These are phyloP conservation scores for Phytophthora pluvialis DNA, from an alignment of 352 stramenopile genomes.

Conservation along the genomic window DNA sequence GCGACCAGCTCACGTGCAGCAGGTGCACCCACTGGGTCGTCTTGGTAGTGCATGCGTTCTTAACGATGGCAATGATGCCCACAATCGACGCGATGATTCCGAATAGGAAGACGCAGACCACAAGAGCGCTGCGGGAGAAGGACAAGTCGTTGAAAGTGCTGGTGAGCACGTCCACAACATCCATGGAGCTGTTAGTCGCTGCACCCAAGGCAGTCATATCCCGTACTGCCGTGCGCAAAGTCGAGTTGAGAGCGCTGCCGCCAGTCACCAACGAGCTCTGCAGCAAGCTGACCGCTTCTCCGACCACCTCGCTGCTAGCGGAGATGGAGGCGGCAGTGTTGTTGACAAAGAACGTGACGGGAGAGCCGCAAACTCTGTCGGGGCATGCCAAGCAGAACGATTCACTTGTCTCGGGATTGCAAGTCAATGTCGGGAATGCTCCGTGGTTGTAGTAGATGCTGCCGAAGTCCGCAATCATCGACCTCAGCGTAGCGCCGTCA, in stretches of 20 bases:
- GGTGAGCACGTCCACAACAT: slow-evolving; percentile 62
- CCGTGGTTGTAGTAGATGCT: slow-evolving; percentile 62
- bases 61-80: slow-evolving; percentile 72
- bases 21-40: slow-evolving; percentile 78
- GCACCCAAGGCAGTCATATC: slow-evolving; percentile 59
- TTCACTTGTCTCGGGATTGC: slow-evolving; percentile 40
- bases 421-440: slow-evolving; percentile 58
- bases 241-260: slow-evolving; percentile 45
- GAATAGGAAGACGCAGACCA: slow-evolving; percentile 84
- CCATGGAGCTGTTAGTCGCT: slow-evolving; percentile 62
- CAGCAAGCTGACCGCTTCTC: slow-evolving; percentile 43
- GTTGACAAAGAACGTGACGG: slow-evolving; percentile 49
- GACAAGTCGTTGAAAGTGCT: slow-evolving; percentile 80
- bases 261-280: slow-evolving; percentile 54
- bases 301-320: slow-evolving; percentile 29
- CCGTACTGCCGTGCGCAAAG: slow-evolving; percentile 49
- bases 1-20: slow-evolving; percentile 76
- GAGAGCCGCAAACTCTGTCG: slow-evolving; percentile 54
- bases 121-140: slow-evolving; percentile 73
- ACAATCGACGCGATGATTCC: slow-evolving; percentile 70
- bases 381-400: slow-evolving; percentile 64
- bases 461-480: slow-evolving; percentile 68
- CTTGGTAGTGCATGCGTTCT: slow-evolving; percentile 74
- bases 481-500: slow-evolving; percentile 53
- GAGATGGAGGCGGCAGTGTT: slow-evolving; percentile 32